phyloP scores from a whole-genome alignment of 2,329 filamentous ascomycete genomes.

The Pleurostoma richardsiae region DNA sequence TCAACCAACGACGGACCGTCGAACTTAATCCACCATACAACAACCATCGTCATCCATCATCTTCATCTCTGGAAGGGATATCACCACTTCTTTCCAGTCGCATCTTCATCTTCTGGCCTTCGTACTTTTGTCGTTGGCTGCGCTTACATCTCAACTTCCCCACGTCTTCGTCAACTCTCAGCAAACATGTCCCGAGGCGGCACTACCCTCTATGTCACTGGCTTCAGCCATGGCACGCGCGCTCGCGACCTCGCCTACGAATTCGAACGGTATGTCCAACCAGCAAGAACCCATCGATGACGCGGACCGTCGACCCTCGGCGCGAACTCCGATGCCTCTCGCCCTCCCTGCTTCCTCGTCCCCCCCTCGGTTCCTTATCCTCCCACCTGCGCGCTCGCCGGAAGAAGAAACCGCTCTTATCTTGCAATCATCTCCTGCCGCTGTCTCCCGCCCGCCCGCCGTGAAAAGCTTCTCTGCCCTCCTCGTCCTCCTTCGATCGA shows the following conservation, averaged over 20 bases:
- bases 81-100: too few species aligned
- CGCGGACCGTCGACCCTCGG: constrained; percentile 38
- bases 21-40: too few species aligned
- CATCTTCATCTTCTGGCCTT: too few species aligned
- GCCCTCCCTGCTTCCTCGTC: constrained; percentile 23
- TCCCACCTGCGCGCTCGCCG: constrained; percentile 11
- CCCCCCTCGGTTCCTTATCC: constrained; percentile 12
- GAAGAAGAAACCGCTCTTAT: constrained; percentile 8
- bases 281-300: constrained; percentile 32
- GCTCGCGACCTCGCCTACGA: constrained; percentile 99
- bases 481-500: constrained; percentile 38
- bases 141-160: neutral
- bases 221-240: constrained; percentile 98
- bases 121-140: neutral
- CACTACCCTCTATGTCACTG: constrained; percentile 95
- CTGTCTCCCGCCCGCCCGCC: constrained; percentile 12
- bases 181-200: constrained; percentile 80
- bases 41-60: too few species aligned
- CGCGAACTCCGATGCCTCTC: constrained; percentile 32
- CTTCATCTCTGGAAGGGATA: too few species aligned
- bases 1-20: too few species aligned
- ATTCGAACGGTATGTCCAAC: constrained; percentile 97
- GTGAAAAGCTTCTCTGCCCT: constrained; percentile 23
- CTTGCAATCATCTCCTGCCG: constrained; percentile 10
- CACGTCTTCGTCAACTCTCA: neutral